Evolutionary conservation across 2,329 filamentous ascomycete genomes (phyloP).

Genomic region (Coniochaeta prunicola): DNA sequence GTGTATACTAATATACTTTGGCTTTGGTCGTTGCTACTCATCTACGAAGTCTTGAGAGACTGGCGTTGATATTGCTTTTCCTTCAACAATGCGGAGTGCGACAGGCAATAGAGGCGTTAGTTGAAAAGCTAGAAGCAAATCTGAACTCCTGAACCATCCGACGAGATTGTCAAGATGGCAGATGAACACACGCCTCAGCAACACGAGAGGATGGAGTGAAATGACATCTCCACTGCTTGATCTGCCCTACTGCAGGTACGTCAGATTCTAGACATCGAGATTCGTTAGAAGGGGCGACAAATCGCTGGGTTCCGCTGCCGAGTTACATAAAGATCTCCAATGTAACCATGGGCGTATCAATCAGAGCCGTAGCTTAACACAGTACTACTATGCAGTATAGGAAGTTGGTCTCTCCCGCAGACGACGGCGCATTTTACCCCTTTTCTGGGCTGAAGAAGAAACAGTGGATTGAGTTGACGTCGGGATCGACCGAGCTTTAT

Average conservation of each 20-base stretch:
- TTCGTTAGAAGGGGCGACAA: too few species aligned
- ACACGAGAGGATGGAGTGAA: neutral
- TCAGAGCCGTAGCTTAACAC: neutral
- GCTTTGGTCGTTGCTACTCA: neutral
- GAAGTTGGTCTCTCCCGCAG: neutral
- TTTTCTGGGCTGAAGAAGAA: neutral
- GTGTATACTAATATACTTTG: neutral
- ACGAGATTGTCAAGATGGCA: neutral
- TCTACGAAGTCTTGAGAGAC: neutral
- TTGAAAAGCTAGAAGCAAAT: neutral
- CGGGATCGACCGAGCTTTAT: neutral
- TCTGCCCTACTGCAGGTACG: neutral
- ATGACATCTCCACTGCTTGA: neutral
- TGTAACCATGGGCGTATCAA: neutral
- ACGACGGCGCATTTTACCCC: neutral
- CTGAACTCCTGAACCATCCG: neutral
- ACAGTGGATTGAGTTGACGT: neutral
- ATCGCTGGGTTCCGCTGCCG: too few species aligned
- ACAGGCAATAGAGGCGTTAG: neutral
- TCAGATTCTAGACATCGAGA: too few species aligned
- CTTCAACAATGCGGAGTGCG: neutral
- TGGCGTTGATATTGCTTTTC: neutral
- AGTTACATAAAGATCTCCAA: too few species aligned
- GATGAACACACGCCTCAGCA: neutral
- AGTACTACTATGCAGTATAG: too few species aligned